Base-by-base conservation (phyloP, 1,284 basidiomycete genomes). In the Marasmius sp. region DNA sequence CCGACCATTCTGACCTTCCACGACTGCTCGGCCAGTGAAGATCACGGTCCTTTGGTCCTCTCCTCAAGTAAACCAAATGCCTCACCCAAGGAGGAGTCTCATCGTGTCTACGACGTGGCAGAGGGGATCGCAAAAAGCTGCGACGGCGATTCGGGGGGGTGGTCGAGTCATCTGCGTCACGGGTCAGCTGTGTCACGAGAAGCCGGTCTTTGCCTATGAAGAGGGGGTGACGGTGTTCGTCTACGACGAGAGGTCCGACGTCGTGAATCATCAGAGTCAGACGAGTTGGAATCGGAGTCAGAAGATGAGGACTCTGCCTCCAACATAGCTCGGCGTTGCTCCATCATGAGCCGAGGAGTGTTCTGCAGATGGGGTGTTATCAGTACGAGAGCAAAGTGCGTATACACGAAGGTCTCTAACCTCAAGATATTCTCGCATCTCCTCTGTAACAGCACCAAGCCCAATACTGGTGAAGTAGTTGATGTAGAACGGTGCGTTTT, bases 391-490 rank as follows among this genome's bases (percentile, higher is more conserved):
- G 33, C 11, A 65, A 47, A 63, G 49, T 27, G 18, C 14, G 11
- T 20, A 53, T 41, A 11, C 52, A 34, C 55, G 57, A 39, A 12
- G 27, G 27, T 18, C 18, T 62, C 85, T 62, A 69, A 91, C 91
- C 82, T 95, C 95, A 61, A 99, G 81, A 72, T 95, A 95, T 72
- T 96, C 94, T 71, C 97, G 85, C 97, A 99, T 98, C 38, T 92
- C 91, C 75, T 99, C 97, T 0, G 97, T 99, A 62, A 98, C 76
- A 9, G 85, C 83, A 63, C 97, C 97, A 62, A 98, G 72, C 0
- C 94, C 95, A 68, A 99, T 91, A 72, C 92, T 94, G 1, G 97
- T 99, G 71, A 95, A 95, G 79, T 97, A 98, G 74, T 99, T 99
- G 88, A 99, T 98, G 6, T 95, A 87, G 79, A 99, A 99, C 50